These are phyloP conservation scores for Scorias spongiosa DNA, from an alignment of 2,329 filamentous ascomycete species.

Conservation along the genomic window DNA sequence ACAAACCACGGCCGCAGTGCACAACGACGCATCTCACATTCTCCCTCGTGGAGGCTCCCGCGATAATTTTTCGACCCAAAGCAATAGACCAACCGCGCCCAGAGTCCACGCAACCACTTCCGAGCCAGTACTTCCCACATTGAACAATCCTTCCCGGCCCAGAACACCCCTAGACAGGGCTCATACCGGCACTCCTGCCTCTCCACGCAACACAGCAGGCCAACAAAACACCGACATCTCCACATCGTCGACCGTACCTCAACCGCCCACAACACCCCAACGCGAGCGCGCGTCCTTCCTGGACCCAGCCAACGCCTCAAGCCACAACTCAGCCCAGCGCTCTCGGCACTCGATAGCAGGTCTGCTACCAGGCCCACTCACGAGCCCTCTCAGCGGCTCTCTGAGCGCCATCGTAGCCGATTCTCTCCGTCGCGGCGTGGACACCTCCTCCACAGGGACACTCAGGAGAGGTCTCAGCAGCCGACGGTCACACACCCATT, in stretches of 20 bases:
- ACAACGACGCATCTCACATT: conserved; percentile 11
- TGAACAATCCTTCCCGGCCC: conserved; percentile 6
- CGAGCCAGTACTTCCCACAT: conserved; percentile 14
- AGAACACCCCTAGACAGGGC: conserved; percentile 13
- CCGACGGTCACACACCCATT: too few species aligned
- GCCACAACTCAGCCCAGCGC: conserved; percentile 3
- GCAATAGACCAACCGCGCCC: conserved; percentile 4
- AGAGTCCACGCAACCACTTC: conserved; percentile 23
- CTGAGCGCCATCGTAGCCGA: conserved; percentile 51
- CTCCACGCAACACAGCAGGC: conserved; percentile 1
- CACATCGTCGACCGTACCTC: conserved; percentile 1
- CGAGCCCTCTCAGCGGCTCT: conserved; percentile 44
- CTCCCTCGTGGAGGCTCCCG: conserved; percentile 1
- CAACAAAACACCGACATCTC: background rate
- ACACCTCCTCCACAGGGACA: background rate
- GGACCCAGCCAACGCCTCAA: conserved; percentile 13
- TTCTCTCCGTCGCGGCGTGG: conserved; percentile 39
- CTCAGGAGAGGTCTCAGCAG: too few species aligned
- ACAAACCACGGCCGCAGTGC: conserved; percentile 17
- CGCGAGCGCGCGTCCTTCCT: conserved; percentile 2
- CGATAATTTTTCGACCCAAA: conserved; percentile 2
- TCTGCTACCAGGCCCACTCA: conserved; percentile 44
- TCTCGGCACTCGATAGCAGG: conserved; percentile 35
- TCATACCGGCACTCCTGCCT: conserved; percentile 2
- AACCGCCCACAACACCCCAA: conserved; percentile 1